Percentiles rank a stretch among this genome's conserved stretches.
These are phyloP conservation scores for Saturnispora kantuleensis DNA, from an alignment of 805 yeast genomes.

Conservation along the genomic window DNA sequence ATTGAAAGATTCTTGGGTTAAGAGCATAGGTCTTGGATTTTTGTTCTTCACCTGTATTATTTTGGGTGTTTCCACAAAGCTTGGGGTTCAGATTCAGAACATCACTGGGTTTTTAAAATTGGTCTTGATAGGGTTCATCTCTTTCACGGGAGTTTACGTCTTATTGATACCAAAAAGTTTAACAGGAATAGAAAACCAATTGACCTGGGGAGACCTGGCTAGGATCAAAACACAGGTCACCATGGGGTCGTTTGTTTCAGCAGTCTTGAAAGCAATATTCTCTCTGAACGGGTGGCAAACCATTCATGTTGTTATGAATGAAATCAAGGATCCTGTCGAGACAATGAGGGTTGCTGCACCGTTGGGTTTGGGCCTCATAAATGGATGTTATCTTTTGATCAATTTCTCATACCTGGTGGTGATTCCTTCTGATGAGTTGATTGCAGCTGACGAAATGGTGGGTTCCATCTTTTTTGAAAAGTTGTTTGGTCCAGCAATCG, in stretches of 20 bases:
- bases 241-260: constrained; percentile 36
- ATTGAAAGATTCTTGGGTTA: constrained; percentile 26
- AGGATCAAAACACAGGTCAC: constrained; percentile 25
- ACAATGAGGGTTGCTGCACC: constrained; percentile 49
- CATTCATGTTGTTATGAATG: constrained; percentile 45
- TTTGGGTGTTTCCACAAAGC: constrained; percentile 50
- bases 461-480: constrained; percentile 45
- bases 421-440: constrained; percentile 38
- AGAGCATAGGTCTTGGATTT: constrained; percentile 33
- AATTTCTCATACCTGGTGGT: constrained; percentile 43
- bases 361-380: constrained; percentile 32
- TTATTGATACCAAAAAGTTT: constrained; percentile 36
- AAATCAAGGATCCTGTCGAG: constrained; percentile 40
- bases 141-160: constrained; percentile 49
- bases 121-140: constrained; percentile 41
- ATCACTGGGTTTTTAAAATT: constrained; percentile 54
- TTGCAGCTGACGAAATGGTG: constrained; percentile 36
- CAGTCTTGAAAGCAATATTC: constrained; percentile 42
- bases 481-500: constrained; percentile 40
- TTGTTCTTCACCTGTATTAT: constrained; percentile 30
- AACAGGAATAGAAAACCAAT: constrained; percentile 36
- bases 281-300: constrained; percentile 48
- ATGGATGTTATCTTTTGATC: constrained; percentile 36
- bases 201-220: constrained; percentile 26
- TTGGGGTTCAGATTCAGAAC: constrained; percentile 55